Base-by-base conservation (phyloP, 2,329 filamentous ascomycete species). In the Aspergillus calidoustus region DNA sequence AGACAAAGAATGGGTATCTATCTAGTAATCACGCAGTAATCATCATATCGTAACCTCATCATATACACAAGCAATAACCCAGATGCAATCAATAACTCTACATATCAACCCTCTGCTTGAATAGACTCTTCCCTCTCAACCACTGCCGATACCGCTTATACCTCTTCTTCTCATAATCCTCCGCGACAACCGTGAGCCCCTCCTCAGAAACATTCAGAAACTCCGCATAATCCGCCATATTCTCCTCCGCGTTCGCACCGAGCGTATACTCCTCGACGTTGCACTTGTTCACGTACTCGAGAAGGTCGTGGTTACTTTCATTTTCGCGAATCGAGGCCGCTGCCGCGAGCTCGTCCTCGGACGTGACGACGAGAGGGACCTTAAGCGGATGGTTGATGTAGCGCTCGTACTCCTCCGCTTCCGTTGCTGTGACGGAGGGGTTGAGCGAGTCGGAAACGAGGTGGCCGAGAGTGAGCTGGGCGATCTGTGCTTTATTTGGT, bases 81-180 rank as follows among this genome's bases (percentile, higher is more conserved):
- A 34, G 49, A 55, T 3, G 8, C 31, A 38, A 15, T 15, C 38
- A 43, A 43, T 22, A 17, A 47, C n/a, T 19, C 72, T 65, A 79
- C 15, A 72, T 48, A 71, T 84, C 82, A 66, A 84, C 82, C 50
- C 89, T 87, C 82, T 97, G 93, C 79, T 98, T 98, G 77, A 98
- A 98, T 71, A 98, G 85, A 71, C 92, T 97, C 81, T 97, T 98
- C 19, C 94, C 94, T 64, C 89, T 86, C 72, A 99, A 82, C 94
- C 95, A 99, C 79, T 97, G 96, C 71, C 89, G 83, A 78, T 99
- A 99, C 9, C 93, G 91, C 79, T 97, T 98, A 77, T 99, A 99
- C 69, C 95, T 84, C 84, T 98, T 97, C 85, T 96, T 98, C 46
- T 86, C 84, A 50, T 88, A 84, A 76, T 98, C 95, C 71, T 96